Evolutionary conservation across 306 rosid genomes (phyloP), one percentile per base, ranked within the genome.

Genomic region (Castanea mollissima): DNA sequence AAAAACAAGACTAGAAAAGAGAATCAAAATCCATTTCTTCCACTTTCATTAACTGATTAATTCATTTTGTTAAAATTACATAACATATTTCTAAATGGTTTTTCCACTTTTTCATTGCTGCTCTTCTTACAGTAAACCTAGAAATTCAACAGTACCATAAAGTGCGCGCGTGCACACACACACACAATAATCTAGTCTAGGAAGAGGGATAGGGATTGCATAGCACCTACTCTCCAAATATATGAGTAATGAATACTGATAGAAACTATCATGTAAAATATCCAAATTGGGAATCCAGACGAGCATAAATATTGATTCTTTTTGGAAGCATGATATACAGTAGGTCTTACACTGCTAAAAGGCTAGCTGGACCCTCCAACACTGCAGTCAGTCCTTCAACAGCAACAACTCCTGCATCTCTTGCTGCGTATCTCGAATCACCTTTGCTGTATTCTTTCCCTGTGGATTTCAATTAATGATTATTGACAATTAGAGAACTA

Each of bases 401-500:
- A 56, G 92, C 70, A 74, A 92, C 96, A 12, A 89, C 82, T 7
- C 83, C 96, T 12, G 94, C 86, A 76, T 92, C 94, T 80, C 97
- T 87, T 29, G 80, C 91, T 13, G 80, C 98, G 21, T 95, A 95
- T 84, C 99, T 91, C 68, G 99, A 95, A 86, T 95, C 98, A 18
- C 98, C 99, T 86, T 93, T 92, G 92, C 99, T 95, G 79, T 95
- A 95, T 65, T 95, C 99, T 86, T 95, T 95, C 98, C 99, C 98
- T 95, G 83, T 71, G 34, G 83, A 74, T 54, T 55, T 63, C 52
- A 57, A 55, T 23, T 52, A 12, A 74, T 32, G 57, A 80, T 62
- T 31, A 68, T 59, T 60, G 74, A 64, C 77, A 63, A 76, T n/a
- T 29, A 41, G 27, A 74, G 32, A 75, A 59, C 10, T 11, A 71